A percentile compares a stretch with the other conserved stretches of the same genome.
phyloP scores from a whole-genome alignment of 2,329 filamentous ascomycete genomes.

The Penicillium hordei region DNA sequence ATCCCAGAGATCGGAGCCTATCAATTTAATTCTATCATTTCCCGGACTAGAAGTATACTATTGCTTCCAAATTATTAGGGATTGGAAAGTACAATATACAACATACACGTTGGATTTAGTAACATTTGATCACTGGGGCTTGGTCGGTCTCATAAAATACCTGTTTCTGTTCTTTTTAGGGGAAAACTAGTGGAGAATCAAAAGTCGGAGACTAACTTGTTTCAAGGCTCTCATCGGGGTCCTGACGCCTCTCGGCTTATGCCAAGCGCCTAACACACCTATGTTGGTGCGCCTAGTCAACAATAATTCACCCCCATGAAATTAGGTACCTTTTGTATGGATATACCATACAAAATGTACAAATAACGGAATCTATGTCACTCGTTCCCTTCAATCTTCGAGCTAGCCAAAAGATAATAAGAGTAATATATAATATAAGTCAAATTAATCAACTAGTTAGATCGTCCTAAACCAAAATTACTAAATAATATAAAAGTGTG shows the following conservation, averaged over 20 bases:
- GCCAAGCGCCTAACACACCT: not conserved
- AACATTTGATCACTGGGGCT: not conserved
- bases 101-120: not conserved
- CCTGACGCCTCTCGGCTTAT: not conserved
- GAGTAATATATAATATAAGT: not conserved
- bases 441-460: too few species aligned
- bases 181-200: not conserved
- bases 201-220: constrained; percentile 4
- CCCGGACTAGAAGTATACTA: not conserved
- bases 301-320: not conserved
- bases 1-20: not conserved
- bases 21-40: not conserved
- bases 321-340: not conserved
- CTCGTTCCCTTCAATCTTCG: not conserved
- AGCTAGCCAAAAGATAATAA: not conserved
- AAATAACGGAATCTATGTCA: not conserved
- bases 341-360: not conserved
- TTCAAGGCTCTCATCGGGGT: not conserved
- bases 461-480: too few species aligned
- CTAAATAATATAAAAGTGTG: too few species aligned
- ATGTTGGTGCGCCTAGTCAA: not conserved
- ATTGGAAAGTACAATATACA: not conserved
- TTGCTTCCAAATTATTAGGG: not conserved
- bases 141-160: not conserved
- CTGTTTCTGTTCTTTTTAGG: not conserved